Base-by-base conservation (phyloP, 2,329 filamentous ascomycete genomes). In the Aspergillus pseudoglaucus region DNA sequence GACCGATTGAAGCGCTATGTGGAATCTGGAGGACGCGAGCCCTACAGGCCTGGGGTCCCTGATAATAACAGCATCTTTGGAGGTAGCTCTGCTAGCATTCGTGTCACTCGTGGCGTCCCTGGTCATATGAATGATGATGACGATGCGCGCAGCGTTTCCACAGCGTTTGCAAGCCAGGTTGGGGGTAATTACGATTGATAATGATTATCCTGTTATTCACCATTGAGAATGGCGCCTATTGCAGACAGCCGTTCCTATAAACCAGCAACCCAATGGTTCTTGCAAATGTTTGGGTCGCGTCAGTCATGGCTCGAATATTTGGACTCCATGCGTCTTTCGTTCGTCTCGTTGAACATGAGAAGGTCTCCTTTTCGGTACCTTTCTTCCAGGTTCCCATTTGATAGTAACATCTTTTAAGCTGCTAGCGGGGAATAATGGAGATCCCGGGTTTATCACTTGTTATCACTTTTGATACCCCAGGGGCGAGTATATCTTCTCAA, bases 1-100 rank as follows among this genome's bases (percentile, higher is more conserved):
- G 93, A 98, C 64, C 88, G 93, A 42, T 78, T 98, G 52, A 94
- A 93, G 73, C 87, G 93, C 58, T 97, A 95, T 61, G 88, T 96
- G 23, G 93, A 97, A 68, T 89, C 84, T 58, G 86, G 85, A 51
- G 84, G 85, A 8, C 86, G 87, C 44, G 74, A 78, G 42, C 71
- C 75, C 45, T 78, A 77, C 59, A 75, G 75, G 52, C 63, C 68
- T 41, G 69, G 69, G 6, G 75, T 74, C 53, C 60, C 68, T 44
- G 82, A 82, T 40, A 77, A 76, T 23, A 76, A 79, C 53, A 88
- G 84, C 65, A 82, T 84, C 45, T 88, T 81, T 62, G 84, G 81
- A 46, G 75, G 72, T 49, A 85, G 84, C 59, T 76, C 73, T 35
- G 71, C 64, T 53, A 74, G 68, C 62, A 72, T 73, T 50, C 71